phyloP scores from a whole-genome alignment of 2,329 filamentous ascomycete genomes.

The Xenoacremonium recifei region DNA sequence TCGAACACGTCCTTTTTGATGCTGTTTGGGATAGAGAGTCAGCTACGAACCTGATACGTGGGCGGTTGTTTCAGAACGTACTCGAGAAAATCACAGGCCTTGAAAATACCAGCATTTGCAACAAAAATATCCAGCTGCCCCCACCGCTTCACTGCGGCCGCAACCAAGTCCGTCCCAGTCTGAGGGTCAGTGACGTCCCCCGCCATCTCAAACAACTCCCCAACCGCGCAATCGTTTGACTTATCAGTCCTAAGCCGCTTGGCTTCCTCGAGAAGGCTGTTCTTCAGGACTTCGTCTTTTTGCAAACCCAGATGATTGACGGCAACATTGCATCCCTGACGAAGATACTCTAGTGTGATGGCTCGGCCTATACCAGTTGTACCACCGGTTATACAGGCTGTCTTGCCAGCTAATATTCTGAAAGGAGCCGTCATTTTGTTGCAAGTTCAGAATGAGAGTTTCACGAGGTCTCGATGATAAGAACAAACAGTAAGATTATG shows the following conservation, averaged over 20 bases:
- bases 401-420: slow-evolving; percentile 58
- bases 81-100: slow-evolving; percentile 7
- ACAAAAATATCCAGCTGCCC: slow-evolving; percentile 8
- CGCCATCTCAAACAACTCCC: slow-evolving; percentile 4
- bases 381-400: slow-evolving; percentile 77
- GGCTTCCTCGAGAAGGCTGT: slow-evolving; percentile 14
- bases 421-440: neutral
- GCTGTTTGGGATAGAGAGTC: no score
- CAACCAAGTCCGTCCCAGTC: slow-evolving; percentile 3
- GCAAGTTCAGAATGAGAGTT: no score
- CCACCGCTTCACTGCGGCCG: slow-evolving; percentile 6
- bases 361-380: slow-evolving; percentile 79
- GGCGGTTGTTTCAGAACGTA: no score
- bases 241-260: slow-evolving; percentile 18
- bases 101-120: slow-evolving; percentile 10
- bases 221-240: slow-evolving; percentile 64
- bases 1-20: slow-evolving; percentile 7
- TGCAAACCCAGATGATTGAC: slow-evolving; percentile 69
- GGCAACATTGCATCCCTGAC: slow-evolving; percentile 70
- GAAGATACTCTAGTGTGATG: slow-evolving; percentile 71
- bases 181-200: slow-evolving; percentile 7
- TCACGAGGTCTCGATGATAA: no score
- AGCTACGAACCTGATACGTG: no score
- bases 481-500: no score
- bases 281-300: slow-evolving; percentile 43